Base-by-base conservation (phyloP, 345 rosid genomes). In the Cardamine chenopodiifolia region DNA sequence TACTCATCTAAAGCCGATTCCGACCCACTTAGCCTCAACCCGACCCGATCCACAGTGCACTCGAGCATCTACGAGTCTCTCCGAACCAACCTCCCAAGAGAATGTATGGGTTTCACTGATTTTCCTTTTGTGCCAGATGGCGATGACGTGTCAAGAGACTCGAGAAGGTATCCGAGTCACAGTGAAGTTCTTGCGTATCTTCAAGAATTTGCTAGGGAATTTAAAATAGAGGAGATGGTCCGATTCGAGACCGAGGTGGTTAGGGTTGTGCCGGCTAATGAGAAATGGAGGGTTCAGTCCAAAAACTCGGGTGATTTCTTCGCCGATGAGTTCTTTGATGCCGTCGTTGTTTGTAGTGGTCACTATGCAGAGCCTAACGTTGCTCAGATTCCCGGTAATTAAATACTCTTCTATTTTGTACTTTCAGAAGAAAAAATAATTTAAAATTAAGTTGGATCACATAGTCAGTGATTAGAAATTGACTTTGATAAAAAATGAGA, bases 111-210 rank as follows among this genome's bases (percentile, higher is more conserved):
- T 37, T 37, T 37, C 42, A 37, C 42, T 0, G 40, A 37, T 4
- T 37, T 2, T 2, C 42, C 42, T 0, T 37, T 37, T 1, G 42
- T 37, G 42, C 42, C 42, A 37, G 14, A 67, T 25, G 57, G 34
- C 4, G 60, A 73, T 68, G 61, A 67, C 12, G 26, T 57, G 55
- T 62, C 73, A 25, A 66, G 86, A 26, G 96, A 92, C 60, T 67
- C 81, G 57, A 90, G 97, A 81, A 67, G 90, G 81, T 86, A 71
- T 28, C 96, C 98, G 17, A 83, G 87, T 50, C 96, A 90, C 57
- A 25, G 34, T 64, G 96, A 90, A 80, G 94, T 90, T 56, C 72
- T 86, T 69, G 71, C 66, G 65, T 92, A 90, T 52, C 72, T 92
- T 79, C 74, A 76, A 74, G 90, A 84, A 18, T 92, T 86, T 74